phyloP scores from a whole-genome alignment of 2,329 filamentous ascomycete genomes.

The Pseudogymnoascus sp. region DNA sequence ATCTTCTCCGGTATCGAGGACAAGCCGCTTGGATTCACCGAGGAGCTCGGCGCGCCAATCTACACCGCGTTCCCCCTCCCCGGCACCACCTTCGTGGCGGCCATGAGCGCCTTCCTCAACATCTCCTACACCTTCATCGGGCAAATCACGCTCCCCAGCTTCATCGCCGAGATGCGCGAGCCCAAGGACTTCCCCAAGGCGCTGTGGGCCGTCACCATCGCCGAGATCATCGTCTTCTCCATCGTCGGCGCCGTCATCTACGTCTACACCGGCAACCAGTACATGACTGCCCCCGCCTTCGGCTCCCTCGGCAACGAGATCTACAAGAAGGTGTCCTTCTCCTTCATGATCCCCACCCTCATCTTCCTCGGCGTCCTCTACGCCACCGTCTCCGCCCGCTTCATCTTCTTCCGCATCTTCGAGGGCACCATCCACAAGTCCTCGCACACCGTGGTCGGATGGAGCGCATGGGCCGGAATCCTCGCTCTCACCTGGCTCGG shows the following conservation, averaged over 20 bases:
- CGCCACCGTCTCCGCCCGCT: constrained; percentile 80
- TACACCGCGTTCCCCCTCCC: constrained; percentile 59
- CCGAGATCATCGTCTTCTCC: constrained; percentile 79
- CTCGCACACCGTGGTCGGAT: constrained; percentile 73
- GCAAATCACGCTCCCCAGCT: constrained; percentile 86
- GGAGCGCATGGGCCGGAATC: constrained; percentile 70
- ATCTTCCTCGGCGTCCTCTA: constrained; percentile 90
- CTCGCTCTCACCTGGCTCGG: constrained; percentile 69
- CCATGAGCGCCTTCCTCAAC: constrained; percentile 85
- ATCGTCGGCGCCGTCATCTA: constrained; percentile 76
- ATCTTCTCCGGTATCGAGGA: constrained; percentile 72
- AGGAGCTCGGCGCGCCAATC: constrained; percentile 52
- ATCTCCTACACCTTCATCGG: constrained; percentile 96
- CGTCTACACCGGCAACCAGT: constrained; percentile 81
- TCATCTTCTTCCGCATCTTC: constrained; percentile 87
- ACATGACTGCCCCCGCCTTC: constrained; percentile 82
- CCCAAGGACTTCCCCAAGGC: constrained; percentile 85
- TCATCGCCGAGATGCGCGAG: constrained; percentile 87
- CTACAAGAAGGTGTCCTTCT: constrained; percentile 84
- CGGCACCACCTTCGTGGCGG: constrained; percentile 72
- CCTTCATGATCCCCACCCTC: constrained; percentile 91
- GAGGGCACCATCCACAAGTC: constrained; percentile 71
- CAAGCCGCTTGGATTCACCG: constrained; percentile 62
- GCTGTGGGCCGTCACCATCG: constrained; percentile 82
- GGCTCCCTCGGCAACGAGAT: constrained; percentile 66